phyloP scores from a whole-genome alignment of 768 basidiomycete species.

The Boletus eberwhitei region DNA sequence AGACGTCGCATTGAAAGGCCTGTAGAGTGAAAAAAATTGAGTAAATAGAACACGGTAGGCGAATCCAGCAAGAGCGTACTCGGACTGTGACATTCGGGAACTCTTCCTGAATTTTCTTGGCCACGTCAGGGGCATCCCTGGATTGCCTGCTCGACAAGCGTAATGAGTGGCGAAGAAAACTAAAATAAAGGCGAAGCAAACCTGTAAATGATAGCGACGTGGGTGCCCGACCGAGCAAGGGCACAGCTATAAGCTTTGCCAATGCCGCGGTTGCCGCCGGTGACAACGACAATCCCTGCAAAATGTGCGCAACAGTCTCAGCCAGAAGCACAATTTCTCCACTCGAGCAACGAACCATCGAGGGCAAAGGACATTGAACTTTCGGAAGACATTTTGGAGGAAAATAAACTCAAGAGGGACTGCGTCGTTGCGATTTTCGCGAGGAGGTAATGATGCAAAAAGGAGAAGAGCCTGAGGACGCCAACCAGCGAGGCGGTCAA shows the following conservation, averaged over 20 bases:
- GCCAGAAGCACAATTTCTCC: background rate
- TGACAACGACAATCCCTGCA: constrained; percentile 51
- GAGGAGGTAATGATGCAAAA: background rate
- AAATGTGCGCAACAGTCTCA: background rate
- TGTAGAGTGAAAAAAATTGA: constrained; percentile 8
- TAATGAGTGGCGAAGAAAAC: background rate
- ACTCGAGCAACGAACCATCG: constrained; percentile 21
- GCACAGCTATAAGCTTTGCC: constrained; percentile 53
- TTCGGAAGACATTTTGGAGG: constrained; percentile 4
- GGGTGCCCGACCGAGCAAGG: constrained; percentile 51
- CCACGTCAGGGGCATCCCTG: constrained; percentile 45
- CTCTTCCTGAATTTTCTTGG: constrained; percentile 44
- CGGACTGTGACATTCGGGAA: constrained; percentile 43
- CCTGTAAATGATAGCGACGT: constrained; percentile 64
- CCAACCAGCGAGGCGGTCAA: no score
- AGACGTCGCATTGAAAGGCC: constrained; percentile 65
- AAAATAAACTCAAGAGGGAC: constrained; percentile 3
- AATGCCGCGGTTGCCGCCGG: constrained; percentile 62
- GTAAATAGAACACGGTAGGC: accelerated
- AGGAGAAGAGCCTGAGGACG: background rate
- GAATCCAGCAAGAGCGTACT: constrained; percentile 6
- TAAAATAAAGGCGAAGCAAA: constrained; percentile 4
- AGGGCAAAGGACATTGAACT: constrained; percentile 23
- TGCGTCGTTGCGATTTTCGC: background rate
- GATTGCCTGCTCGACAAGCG: constrained; percentile 36